A percentile compares a stretch with the other conserved stretches of the same genome.
These are phyloP conservation scores for Somion occarium DNA, from an alignment of 1,284 basidiomycete genomes.

Conservation along the genomic window DNA sequence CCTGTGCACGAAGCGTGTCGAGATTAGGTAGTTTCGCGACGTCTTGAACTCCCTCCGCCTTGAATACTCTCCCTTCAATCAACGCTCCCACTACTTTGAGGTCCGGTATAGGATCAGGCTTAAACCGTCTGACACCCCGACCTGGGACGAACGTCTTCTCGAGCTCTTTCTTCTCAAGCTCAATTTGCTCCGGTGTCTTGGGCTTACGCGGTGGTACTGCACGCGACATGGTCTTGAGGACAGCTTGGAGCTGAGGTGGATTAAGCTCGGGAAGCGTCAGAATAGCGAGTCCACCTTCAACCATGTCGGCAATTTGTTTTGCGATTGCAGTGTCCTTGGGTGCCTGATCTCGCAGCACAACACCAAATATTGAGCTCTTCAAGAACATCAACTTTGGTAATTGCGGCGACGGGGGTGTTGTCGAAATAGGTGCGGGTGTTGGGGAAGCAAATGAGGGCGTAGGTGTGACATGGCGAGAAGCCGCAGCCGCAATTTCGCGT, in stretches of 20 bases:
- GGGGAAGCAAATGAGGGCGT: constrained; percentile 38
- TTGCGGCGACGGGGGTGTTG: constrained; percentile 19
- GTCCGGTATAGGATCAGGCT: constrained; percentile 52
- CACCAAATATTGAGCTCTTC: constrained; percentile 69
- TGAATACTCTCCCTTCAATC: constrained; percentile 67
- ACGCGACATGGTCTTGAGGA: constrained; percentile 66
- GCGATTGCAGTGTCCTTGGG: constrained; percentile 45
- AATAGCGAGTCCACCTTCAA: constrained; percentile 59
- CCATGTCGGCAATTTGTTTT: constrained; percentile 46
- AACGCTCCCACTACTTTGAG: constrained; percentile 70
- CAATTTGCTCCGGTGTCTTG: constrained; percentile 44
- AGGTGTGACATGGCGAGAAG: constrained; percentile 36
- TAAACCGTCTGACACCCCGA: constrained; percentile 52
- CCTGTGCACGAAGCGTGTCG: constrained; percentile 67
- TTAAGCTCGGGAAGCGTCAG: constrained; percentile 64
- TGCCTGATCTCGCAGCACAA: constrained; percentile 56
- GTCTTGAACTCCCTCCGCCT: constrained; percentile 49
- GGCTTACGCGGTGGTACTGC: constrained; percentile 54
- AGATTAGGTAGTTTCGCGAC: constrained; percentile 67
- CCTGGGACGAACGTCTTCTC: constrained; percentile 60
- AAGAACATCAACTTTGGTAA: constrained; percentile 57
- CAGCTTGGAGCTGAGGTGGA: constrained; percentile 62
- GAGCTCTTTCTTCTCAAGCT: constrained; percentile 42
- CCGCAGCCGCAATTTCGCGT: constrained; percentile 54
- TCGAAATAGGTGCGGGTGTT: constrained; percentile 28